Evolutionary conservation across 2,329 filamentous ascomycete species (phyloP), one percentile per base, ranked within the genome.

Genomic region (Xylaria sp.): DNA sequence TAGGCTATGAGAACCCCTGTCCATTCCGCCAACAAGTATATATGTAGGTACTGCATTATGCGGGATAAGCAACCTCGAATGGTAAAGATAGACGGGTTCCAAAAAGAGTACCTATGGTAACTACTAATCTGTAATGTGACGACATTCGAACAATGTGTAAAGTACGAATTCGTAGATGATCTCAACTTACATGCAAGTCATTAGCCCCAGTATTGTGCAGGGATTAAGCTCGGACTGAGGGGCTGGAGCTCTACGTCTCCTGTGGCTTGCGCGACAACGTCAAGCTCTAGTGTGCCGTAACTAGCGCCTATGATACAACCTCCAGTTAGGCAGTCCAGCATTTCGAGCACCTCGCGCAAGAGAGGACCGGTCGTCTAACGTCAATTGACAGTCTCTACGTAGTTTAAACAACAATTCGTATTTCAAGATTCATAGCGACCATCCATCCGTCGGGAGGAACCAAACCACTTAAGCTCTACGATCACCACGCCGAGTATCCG

Each of bases 201-300:
- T 49, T 20, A 10, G 26, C 23, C 48, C 44, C 48, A 28, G 17
- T 15, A 48, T 6, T 26, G 48, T 20, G 48, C 48, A 53, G 49
- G 49, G 49, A 31, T 49, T 28, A 28, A 65, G 56, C 60, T 66
- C 23, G 17, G 17, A 58, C 57, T 65, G 62, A 66, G 66, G 66
- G 66, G 63, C 66, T 66, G 38, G 51, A 66, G 53, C 63, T 68
- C 57, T 62, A 44, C 51, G 33, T 56, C 51, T 60, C 56, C 33
- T 68, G 66, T 68, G 66, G 66, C 66, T 68, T 68, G 66, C 66
- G 66, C 49, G 49, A 68, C 58, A 68, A 66, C 66, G 58, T 65
- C 62, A 62, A 53, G 48, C 42, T 48, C 10, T 44, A n/a, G 42
- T 46, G 33, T 33, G 26, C 26, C 31, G 26, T 51, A 31, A 7